Conservation (phyloP, 2,329 filamentous ascomycete genomes). For the Monascus ruber region DNA sequence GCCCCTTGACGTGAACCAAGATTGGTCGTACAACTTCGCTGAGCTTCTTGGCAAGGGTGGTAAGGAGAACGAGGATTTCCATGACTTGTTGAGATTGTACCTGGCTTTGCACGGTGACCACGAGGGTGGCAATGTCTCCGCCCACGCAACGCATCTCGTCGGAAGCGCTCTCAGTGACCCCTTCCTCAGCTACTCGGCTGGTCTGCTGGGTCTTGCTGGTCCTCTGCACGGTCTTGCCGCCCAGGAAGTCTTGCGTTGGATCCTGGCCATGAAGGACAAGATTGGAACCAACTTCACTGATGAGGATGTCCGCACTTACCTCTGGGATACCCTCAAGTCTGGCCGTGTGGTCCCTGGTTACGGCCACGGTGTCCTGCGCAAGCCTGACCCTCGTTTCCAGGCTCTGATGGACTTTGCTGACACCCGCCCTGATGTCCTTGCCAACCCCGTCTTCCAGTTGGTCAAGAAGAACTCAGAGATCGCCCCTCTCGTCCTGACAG, state of each 20-base stretch:
- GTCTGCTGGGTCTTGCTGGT: conserved; percentile 89
- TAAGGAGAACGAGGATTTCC: conserved; percentile 61
- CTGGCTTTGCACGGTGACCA: conserved; percentile 95
- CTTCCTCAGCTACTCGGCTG: conserved; percentile 91
- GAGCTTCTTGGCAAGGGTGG: conserved; percentile 88
- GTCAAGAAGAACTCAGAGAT: conserved; percentile 89
- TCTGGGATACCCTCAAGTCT: conserved; percentile 87
- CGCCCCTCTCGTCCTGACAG: conserved; percentile 76
- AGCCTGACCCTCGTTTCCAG: conserved; percentile 93
- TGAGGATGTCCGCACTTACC: conserved; percentile 73
- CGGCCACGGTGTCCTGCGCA: conserved; percentile 89
- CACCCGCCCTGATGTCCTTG: conserved; percentile 69
- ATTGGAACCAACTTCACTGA: conserved; percentile 71
- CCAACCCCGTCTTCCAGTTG: conserved; percentile 83
- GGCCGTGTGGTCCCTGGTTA: conserved; percentile 92
- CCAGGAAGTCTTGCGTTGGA: conserved; percentile 95
- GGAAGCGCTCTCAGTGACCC: conserved; percentile 89
- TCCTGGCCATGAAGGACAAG: conserved; percentile 83
- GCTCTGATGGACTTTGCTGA: conserved; percentile 93
- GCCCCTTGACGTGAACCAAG: conserved; percentile 69
- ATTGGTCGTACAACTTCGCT: conserved; percentile 99
- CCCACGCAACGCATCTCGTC: conserved; percentile 88
- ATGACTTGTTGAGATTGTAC: conserved; percentile 87
- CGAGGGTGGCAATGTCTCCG: conserved; percentile 95
- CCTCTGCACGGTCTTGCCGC: conserved; percentile 86